Conservation (phyloP, 768 basidiomycete species). For the Xerocomellus intermedius region DNA sequence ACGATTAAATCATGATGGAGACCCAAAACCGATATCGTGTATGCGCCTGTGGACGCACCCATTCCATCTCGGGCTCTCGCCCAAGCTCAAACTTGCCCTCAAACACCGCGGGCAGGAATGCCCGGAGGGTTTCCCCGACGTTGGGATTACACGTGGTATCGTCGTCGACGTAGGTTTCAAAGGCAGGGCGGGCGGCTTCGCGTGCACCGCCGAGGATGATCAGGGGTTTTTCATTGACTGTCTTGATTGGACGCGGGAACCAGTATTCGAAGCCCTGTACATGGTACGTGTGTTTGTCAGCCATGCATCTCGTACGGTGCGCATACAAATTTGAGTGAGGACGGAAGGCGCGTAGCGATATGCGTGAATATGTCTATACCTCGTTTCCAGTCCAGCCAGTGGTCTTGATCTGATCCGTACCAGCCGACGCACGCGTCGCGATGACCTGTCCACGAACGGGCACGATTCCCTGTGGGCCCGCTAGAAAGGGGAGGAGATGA, state of each 20-base stretch:
- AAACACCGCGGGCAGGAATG: constrained; percentile 59
- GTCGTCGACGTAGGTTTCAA: constrained; percentile 55
- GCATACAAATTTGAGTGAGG: too few species aligned
- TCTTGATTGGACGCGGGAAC: constrained; percentile 64
- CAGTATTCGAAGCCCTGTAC: constrained; percentile 65
- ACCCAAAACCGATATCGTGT: neutral
- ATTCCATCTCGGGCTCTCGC: constrained; percentile 71
- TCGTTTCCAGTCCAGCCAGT: constrained; percentile 47
- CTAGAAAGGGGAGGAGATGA: constrained; percentile 69
- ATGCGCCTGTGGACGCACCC: constrained; percentile 47
- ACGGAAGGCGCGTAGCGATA: too few species aligned
- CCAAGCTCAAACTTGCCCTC: constrained; percentile 49
- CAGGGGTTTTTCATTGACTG: constrained; percentile 42
- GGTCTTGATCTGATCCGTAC: constrained; percentile 40
- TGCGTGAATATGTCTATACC: constrained; percentile 5
- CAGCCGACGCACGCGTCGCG: constrained; percentile 42
- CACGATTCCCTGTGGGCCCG: constrained; percentile 52
- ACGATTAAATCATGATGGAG: neutral
- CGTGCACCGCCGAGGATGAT: constrained; percentile 75
- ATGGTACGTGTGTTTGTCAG: neutral
- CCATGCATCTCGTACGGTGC: too few species aligned
- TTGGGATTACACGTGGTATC: constrained; percentile 51
- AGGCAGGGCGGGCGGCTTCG: constrained; percentile 37
- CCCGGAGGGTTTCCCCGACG: constrained; percentile 51
- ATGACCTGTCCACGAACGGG: constrained; percentile 74